Conservation (phyloP, 305 asterid genomes). For the Caryopteris hybrid region DNA sequence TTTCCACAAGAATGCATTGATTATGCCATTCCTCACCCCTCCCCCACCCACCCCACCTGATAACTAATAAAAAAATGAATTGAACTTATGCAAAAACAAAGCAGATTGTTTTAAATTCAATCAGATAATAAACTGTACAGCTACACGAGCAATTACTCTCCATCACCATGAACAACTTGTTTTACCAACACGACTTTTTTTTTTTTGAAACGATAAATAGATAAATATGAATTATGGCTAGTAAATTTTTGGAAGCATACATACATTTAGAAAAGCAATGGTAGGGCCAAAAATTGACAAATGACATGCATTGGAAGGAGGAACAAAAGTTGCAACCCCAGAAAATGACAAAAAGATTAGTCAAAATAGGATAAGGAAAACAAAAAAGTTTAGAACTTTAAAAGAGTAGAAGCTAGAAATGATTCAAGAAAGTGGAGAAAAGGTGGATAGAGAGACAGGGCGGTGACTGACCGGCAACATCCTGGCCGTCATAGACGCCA, state of each 20-base stretch:
- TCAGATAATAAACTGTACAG: not conserved
- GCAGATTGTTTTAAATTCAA: not conserved
- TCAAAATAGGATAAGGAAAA: not conserved
- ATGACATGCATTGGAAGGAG: constrained; percentile 9
- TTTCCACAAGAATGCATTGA: constrained; percentile 44
- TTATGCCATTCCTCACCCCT: constrained; percentile 6
- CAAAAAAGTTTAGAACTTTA: not conserved
- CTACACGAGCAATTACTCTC: too few species aligned
- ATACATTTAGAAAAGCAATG: constrained; percentile 10
- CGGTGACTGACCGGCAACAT: constrained; percentile 69
- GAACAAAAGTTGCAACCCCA: constrained; percentile 11
- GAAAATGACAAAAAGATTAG: constrained; percentile 22
- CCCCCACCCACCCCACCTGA: not conserved
- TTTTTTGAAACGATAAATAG: too few species aligned
- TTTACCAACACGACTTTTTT: too few species aligned
- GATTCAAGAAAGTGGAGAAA: not conserved
- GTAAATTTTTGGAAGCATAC: not conserved
- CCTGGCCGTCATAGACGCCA: constrained; percentile 66
- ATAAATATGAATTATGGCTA: not conserved
- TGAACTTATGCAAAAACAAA: too few species aligned
- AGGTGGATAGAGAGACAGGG: not conserved
- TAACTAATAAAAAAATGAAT: not conserved
- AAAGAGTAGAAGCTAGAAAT: constrained; percentile 2
- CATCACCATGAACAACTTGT: too few species aligned
- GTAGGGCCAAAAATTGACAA: constrained; percentile 13